Percentiles rank a stretch among this genome's conserved stretches.
Conservation (phyloP, 345 rosid genomes). For the Salix brachista region DNA sequence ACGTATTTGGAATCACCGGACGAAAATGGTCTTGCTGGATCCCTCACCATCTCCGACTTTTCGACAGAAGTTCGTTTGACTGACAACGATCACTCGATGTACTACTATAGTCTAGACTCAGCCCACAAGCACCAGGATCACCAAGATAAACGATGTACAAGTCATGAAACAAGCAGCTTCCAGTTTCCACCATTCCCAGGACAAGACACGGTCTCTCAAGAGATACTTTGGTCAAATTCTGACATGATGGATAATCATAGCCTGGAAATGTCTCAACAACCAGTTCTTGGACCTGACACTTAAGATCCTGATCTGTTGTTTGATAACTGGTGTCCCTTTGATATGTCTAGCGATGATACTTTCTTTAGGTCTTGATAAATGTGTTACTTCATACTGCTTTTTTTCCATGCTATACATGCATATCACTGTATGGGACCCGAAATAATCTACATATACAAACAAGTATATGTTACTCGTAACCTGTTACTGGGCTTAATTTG, state of each 20-base stretch:
- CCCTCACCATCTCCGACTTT: conserved; percentile 6
- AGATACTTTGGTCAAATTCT: conserved; percentile 26
- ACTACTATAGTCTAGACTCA: conserved; percentile 19
- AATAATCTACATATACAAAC: conserved; percentile 6
- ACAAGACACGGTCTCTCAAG: conserved; percentile 28
- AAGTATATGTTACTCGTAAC: background rate
- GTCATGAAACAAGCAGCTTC: conserved; percentile 16
- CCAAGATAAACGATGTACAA: conserved; percentile 2
- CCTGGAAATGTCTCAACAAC: conserved; percentile 19
- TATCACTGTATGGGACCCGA: conserved; percentile 12
- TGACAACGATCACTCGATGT: conserved; percentile 20
- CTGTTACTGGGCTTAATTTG: background rate
- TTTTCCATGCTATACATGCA: background rate
- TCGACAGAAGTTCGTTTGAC: conserved; percentile 8
- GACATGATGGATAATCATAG: conserved; percentile 16
- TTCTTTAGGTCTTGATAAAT: conserved; percentile 28
- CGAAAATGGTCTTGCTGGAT: conserved; percentile 12
- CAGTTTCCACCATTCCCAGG: conserved; percentile 47
- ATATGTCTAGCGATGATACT: conserved; percentile 33
- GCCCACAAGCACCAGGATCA: conserved; percentile 2
- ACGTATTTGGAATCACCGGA: conserved; percentile 6
- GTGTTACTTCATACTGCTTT: background rate
- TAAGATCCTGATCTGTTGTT: conserved; percentile 34
- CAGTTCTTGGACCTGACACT: conserved; percentile 27
- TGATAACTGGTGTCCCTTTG: conserved; percentile 43